Evolutionary conservation across 768 basidiomycete species (phyloP).

Genomic region (Cystofilobasidium capitatum): DNA sequence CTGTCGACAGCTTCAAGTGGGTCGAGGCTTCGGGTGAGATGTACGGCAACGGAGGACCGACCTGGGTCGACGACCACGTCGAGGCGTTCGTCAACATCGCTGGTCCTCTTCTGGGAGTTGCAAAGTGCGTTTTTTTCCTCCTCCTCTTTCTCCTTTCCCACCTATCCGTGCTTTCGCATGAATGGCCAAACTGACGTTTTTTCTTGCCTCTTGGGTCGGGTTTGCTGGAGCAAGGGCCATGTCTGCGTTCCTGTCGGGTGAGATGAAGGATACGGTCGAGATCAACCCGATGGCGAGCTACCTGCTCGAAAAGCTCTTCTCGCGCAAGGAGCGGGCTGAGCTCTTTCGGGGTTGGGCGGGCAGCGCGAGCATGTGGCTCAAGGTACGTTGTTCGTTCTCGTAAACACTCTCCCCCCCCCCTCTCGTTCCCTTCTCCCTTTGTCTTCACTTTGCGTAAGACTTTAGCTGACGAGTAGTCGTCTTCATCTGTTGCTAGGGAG

Average conservation of each 20-base stretch:
- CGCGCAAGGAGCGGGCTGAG: slow-evolving; percentile 71
- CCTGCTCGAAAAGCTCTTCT: slow-evolving; percentile 67
- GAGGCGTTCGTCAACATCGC: slow-evolving; percentile 54
- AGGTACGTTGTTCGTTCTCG: not conserved
- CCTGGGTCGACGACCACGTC: slow-evolving; percentile 91
- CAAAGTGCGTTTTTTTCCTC: slow-evolving; percentile 12
- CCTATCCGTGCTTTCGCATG: not conserved
- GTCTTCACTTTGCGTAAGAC: not conserved
- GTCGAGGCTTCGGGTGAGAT: slow-evolving; percentile 69
- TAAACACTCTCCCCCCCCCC: no score
- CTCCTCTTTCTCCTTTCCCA: not conserved
- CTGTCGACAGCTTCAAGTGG: slow-evolving; percentile 76
- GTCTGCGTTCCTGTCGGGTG: slow-evolving; percentile 87
- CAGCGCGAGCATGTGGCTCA: slow-evolving; percentile 73
- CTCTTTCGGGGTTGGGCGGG: slow-evolving; percentile 94
- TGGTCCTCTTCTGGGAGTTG: slow-evolving; percentile 58
- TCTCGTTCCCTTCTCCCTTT: not conserved
- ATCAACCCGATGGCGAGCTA: slow-evolving; percentile 23
- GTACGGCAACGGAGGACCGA: slow-evolving; percentile 62
- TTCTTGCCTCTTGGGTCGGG: not conserved
- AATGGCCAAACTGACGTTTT: not conserved
- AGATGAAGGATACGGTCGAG: slow-evolving; percentile 72
- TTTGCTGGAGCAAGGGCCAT: no score
- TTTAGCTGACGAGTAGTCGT: no score
- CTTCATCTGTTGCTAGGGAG: slow-evolving; percentile 50